Base-by-base conservation (phyloP, 164 flowering plant genomes). In the Warburgia ugandensis region DNA sequence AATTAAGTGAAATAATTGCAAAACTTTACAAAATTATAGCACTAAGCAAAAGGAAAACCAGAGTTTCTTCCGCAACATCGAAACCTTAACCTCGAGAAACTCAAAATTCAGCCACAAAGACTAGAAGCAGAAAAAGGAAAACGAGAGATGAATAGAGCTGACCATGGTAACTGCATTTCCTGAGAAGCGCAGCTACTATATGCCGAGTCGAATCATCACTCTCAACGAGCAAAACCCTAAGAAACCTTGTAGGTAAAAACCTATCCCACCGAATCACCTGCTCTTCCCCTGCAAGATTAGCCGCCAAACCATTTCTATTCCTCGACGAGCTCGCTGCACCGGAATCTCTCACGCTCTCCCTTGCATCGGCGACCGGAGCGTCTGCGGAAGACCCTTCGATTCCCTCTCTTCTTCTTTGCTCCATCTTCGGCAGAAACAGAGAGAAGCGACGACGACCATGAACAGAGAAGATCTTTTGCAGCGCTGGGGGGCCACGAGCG, bases 131-230 rank as follows among this genome's bases (percentile, higher is more conserved):
- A 20, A 38, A 13, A 38, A 6, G 5, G 41, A 43, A 3, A 43
- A 2, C 22, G 46, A 11, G 8, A 43, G 16, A 8, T 2, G 21
- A 5, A 10, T n/a, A 43, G n/a, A 23, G 37, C 11, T 19, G 32
- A 80, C 95, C 95, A 73, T 76, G 83, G 55, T 86, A 86, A 32
- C 84, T 62, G 63, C 95, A 86, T 46, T 81, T 86, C 21, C 85
- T 66, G 29, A 86, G 88, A 42, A 86, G 55, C 36, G 86, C 86
- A 56, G 75, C 59, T 45, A 86, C 88, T 52, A 86, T 64, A 45
- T 86, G 91, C 21, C 95, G 74, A 10, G 95, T 86, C 3, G 86
- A 78, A 58, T 76, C 81, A 58, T 84, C 94, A 46, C 58, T 68
- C 60, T 84, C 94, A 31, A 81, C 94, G 19, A 86, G 77, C 26